Evolutionary conservation across 257 asterid genomes (phyloP), one percentile per base, ranked within the genome.

Genomic region (Solanum ossicruentum): DNA sequence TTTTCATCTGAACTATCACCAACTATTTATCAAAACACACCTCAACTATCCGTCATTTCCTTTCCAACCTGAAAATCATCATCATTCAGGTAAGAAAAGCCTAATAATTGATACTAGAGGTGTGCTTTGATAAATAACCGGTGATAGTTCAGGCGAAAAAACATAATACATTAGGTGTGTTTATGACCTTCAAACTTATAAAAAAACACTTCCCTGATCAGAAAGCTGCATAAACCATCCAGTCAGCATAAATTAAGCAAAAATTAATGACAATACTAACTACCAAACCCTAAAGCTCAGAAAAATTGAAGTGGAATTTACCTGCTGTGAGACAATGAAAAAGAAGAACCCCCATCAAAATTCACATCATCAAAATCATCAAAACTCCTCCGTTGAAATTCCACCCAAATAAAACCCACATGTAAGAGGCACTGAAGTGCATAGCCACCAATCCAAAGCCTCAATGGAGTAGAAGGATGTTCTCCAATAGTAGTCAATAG

Each of bases 351-450:
- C 63, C 91, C 87, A 15, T 84, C 82, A 83, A 88, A 88, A 23
- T 85, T 86, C 61, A 87, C 85, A 18, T 9, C 87, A 36, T 56
- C 84, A 84, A 80, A 87, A 67, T 79, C 88, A 78, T 83, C 92
- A 85, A 88, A 89, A 73, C 63, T 80, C 84, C 83, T 85, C 36
- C 90, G 92, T 75, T 89, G 93, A 80, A 85, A 90, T 18, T 94
- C 94, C 84, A 88, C 89, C 93, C 93, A 94, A 52, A 93, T 91
- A 85, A 95, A 92, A 16, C 90, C 94, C 57, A 93, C 93, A 63
- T 94, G 98, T 89, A 95, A 91, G 80, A 93, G 89, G 84, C 95
- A 93, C 91, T 92, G 98, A 66, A 95, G 65, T 84, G 97, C 99
- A 88, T 95, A 95, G 18, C 97, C 99, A 81, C 73, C 89, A 86